phyloP scores from a whole-genome alignment of 192 early-diverging fungal species.

The Umbelopsis ramanniana region DNA sequence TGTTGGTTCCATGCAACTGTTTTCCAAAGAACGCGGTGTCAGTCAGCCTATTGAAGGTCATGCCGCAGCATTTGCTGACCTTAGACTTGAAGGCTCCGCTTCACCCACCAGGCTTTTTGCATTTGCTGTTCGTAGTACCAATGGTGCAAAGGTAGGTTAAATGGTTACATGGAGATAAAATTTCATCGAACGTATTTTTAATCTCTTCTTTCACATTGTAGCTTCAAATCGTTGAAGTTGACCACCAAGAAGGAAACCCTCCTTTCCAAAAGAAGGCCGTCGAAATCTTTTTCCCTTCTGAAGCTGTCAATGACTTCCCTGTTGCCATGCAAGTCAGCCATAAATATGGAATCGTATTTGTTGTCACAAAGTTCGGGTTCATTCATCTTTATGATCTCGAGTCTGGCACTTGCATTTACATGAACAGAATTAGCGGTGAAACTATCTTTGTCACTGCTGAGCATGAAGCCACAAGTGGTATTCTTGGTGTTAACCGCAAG shows the following conservation, averaged over 20 bases:
- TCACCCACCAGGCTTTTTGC: constrained; percentile 89
- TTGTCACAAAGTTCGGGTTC: constrained; percentile 98
- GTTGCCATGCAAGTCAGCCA: constrained; percentile 95
- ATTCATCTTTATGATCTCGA: constrained; percentile 98
- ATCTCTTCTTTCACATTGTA: constrained; percentile 21
- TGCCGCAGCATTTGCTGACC: constrained; percentile 92
- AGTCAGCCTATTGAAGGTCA: constrained; percentile 97
- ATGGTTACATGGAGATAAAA: neutral
- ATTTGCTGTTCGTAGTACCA: constrained; percentile 84
- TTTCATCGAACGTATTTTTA: neutral
- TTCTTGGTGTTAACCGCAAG: constrained; percentile 95
- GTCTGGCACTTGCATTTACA: constrained; percentile 92
- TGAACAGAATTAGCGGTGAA: constrained; percentile 96
- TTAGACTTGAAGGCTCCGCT: constrained; percentile 76
- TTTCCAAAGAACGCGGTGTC: constrained; percentile 88
- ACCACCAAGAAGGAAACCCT: constrained; percentile 92
- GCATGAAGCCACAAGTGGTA: constrained; percentile 80
- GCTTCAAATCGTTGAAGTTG: constrained; percentile 96
- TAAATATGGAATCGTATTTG: constrained; percentile 92
- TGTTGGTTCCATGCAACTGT: constrained; percentile 96
- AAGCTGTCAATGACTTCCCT: constrained; percentile 93
- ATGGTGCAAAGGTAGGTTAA: constrained; percentile 74
- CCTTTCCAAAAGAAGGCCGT: constrained; percentile 87
- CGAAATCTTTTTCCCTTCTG: constrained; percentile 96
- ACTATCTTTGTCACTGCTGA: constrained; percentile 99